Base-by-base conservation (phyloP, 495 filamentous ascomycete genomes). In the Aspergillus asperescens region DNA sequence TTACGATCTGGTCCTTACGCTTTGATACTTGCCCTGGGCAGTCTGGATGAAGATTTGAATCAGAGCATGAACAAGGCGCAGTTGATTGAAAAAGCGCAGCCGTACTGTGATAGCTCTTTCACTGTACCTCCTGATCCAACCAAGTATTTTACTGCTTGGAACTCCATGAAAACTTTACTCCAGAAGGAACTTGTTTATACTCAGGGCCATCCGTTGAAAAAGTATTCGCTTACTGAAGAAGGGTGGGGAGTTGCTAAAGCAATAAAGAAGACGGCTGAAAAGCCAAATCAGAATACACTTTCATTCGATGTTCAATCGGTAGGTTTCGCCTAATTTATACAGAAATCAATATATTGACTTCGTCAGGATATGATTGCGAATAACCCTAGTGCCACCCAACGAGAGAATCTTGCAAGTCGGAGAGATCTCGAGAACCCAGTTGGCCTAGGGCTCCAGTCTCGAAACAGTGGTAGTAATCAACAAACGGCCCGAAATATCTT, bases 121-220 rank as follows among this genome's bases (percentile, higher is more conserved):
- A 86, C 80, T 0, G 81, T 79, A 1, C 84, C 87, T 5, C 68
- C 71, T 8, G 83, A 90, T 44, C 71, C 85, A 3, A 83, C 72
- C 5, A 86, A 81, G 57, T 87, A 77, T 61, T 89, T 88, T 56
- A 93, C 88, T 2, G 89, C 88, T 0, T 94, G 89, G 89, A 84
- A 77, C 60, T 88, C 87, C 0, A 94, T 94, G 81, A 90, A 88
- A 59, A 87, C 84, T 0, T 70, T 93, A 23, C 58, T 83, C 2
- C 72, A 82, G 23, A 90, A 91, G 65, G 87, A 90, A 35, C 71
- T 90, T 8, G 87, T 91, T 0, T 84, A 83, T 52, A 81, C 86
- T 46, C 79, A 80, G 32, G 85, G 87, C 1, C 75, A 84, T 23
- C 88, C 88, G 1, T 64, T 82, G 12, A 74, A 81, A 44, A 84